Percentiles rank a stretch among this genome's conserved stretches.
phyloP scores from a whole-genome alignment of 768 basidiomycete genomes.

The Porphyrellus cyaneotinctus region DNA sequence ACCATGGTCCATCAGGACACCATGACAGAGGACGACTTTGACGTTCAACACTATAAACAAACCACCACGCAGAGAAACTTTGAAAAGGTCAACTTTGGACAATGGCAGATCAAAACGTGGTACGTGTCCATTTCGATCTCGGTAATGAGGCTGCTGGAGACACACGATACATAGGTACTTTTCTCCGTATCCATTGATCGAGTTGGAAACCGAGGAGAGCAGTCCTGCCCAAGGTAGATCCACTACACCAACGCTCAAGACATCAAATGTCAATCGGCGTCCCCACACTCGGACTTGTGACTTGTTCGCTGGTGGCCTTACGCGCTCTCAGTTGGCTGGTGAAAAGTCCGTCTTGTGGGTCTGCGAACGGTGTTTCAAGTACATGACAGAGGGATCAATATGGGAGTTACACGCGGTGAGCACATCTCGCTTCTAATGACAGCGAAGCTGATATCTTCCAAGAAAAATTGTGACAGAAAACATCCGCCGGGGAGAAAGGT shows the following conservation, averaged over 20 bases:
- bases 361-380: constrained; percentile 95
- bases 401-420: constrained; percentile 72
- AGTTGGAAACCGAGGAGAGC: constrained; percentile 58
- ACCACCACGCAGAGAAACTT: constrained; percentile 75
- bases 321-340: constrained; percentile 39
- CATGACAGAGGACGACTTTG: constrained; percentile 68
- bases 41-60: constrained; percentile 63
- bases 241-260: constrained; percentile 34
- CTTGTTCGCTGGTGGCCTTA: constrained; percentile 59
- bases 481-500: constrained; percentile 88
- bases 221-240: constrained; percentile 21
- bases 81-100: constrained; percentile 80
- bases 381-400: constrained; percentile 69
- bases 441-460: constrained; percentile 11
- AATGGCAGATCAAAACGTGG: constrained; percentile 89
- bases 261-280: constrained; percentile 51
- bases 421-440: constrained; percentile 5
- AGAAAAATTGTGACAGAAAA: constrained; percentile 65
- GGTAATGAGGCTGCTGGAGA: background rate
- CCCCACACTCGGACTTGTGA: constrained; percentile 75
- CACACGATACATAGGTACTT: constrained; percentile 62
- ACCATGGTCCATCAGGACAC: constrained; percentile 26
- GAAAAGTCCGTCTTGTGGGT: constrained; percentile 69
- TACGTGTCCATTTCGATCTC: constrained; percentile 34
- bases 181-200: constrained; percentile 83